These are phyloP conservation scores for Saccharomycopsis sp. DNA, from an alignment of 805 yeast species.

Conservation along the genomic window DNA sequence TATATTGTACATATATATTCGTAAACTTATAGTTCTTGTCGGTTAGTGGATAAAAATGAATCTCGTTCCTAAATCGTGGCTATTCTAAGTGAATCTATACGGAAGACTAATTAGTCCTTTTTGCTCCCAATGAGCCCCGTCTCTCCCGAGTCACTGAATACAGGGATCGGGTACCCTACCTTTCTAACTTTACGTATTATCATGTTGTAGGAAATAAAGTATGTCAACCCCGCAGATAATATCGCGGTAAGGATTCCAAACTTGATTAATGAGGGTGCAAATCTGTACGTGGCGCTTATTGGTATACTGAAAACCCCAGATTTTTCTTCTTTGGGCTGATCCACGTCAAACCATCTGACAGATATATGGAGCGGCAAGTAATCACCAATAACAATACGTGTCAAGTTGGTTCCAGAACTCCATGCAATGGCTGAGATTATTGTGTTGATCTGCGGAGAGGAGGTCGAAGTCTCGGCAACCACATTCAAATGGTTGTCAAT, in stretches of 20 bases:
- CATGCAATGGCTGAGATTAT: conserved; percentile 52
- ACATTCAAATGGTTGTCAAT: conserved; percentile 53
- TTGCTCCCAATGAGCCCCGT: conserved; percentile 5
- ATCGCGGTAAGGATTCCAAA: conserved; percentile 2
- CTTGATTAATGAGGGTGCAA: neutral
- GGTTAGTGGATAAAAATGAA: too few species aligned
- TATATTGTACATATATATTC: too few species aligned
- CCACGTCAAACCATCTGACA: conserved; percentile 44
- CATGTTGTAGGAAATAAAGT: conserved; percentile 6
- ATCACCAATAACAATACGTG: conserved; percentile 63
- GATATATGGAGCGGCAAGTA: conserved; percentile 49
- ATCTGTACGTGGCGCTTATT: conserved; percentile 9
- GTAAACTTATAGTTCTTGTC: too few species aligned
- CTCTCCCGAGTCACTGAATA: conserved; percentile 10
- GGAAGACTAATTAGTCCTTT: conserved; percentile 1
- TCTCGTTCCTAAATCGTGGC: too few species aligned
- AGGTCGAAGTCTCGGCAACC: conserved; percentile 33
- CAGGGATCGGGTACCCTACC: conserved; percentile 6
- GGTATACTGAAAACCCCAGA: conserved; percentile 3
- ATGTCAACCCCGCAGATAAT: conserved; percentile 5
- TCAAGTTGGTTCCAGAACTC: conserved; percentile 54
- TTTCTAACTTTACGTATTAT: neutral
- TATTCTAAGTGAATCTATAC: too few species aligned
- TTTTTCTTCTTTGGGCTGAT: neutral
- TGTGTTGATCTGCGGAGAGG: conserved; percentile 29